Evolutionary conservation across 2,329 filamentous ascomycete genomes (phyloP).

Genomic region (Thelonectria blattea): DNA sequence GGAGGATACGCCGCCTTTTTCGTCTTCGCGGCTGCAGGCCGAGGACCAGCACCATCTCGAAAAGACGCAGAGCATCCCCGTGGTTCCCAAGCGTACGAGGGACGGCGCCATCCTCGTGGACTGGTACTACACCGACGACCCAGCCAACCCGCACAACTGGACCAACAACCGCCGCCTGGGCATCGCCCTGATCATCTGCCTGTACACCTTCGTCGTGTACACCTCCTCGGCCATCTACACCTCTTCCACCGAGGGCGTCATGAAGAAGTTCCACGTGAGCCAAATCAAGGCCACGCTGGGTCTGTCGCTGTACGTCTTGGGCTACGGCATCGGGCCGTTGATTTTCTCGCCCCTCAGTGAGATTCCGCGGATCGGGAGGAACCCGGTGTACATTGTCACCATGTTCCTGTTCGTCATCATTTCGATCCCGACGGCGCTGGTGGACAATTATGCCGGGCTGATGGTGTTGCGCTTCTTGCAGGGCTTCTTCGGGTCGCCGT

Average conservation of each 20-base stretch:
- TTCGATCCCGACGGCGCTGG: slow-evolving; percentile 67
- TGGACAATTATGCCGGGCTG: slow-evolving; percentile 67
- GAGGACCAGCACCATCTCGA: slow-evolving; percentile 48
- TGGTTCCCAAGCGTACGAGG: slow-evolving; percentile 54
- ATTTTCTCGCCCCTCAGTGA: slow-evolving; percentile 71
- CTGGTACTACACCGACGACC: slow-evolving; percentile 62
- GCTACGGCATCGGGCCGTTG: slow-evolving; percentile 68
- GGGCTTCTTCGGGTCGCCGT: slow-evolving; percentile 71
- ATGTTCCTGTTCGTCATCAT: slow-evolving; percentile 73
- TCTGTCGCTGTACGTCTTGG: slow-evolving; percentile 67
- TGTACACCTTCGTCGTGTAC: slow-evolving; percentile 68
- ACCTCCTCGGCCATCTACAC: slow-evolving; percentile 56
- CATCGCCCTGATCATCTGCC: slow-evolving; percentile 53
- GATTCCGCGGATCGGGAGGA: slow-evolving; percentile 70
- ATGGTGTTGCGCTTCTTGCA: slow-evolving; percentile 69
- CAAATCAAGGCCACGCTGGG: slow-evolving; percentile 60
- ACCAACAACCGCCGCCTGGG: slow-evolving; percentile 48
- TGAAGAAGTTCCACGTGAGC: slow-evolving; percentile 58
- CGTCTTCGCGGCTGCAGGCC: slow-evolving; percentile 26
- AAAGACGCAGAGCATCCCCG: slow-evolving; percentile 54
- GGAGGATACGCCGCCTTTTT: slow-evolving; percentile 30
- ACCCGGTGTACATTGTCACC: slow-evolving; percentile 70
- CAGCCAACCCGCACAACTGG: slow-evolving; percentile 64
- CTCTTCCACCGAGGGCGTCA: slow-evolving; percentile 54
- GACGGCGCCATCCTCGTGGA: slow-evolving; percentile 61